Evolutionary conservation across 306 rosid species (phyloP).

Genomic region (Vigna reflexopilosa): DNA sequence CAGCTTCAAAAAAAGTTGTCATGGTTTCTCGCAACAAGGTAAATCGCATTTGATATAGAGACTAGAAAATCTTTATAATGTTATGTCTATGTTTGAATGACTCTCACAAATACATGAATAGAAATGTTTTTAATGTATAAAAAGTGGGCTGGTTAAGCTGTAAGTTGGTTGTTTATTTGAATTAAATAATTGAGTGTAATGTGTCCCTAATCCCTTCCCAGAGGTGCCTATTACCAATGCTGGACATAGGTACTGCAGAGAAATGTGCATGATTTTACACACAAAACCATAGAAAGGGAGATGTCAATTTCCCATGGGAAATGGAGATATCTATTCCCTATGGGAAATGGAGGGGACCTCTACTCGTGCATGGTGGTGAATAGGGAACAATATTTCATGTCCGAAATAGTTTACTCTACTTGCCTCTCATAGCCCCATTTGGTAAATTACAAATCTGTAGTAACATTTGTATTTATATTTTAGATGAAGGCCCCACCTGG

Average conservation of each 20-base stretch:
- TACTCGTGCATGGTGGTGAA: not conserved
- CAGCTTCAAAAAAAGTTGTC: constrained; percentile 65
- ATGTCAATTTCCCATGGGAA: not conserved
- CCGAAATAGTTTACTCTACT: constrained; percentile 25
- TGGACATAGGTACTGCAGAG: not conserved
- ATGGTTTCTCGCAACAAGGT: constrained; percentile 69
- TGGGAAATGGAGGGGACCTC: not conserved
- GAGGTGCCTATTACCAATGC: not conserved
- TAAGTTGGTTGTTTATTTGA: not conserved
- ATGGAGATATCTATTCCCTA: not conserved
- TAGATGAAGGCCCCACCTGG: constrained; percentile 61
- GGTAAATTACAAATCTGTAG: not conserved
- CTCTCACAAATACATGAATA: constrained; percentile 33
- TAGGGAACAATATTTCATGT: not conserved
- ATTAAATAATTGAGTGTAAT: not conserved
- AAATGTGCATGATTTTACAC: not conserved
- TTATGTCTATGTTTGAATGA: not conserved
- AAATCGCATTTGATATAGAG: constrained; percentile 39
- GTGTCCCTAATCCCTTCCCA: constrained; percentile 8
- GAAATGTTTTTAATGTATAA: not conserved
- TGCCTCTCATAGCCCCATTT: constrained; percentile 5
- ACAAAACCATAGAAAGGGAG: not conserved
- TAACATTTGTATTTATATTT: constrained; percentile 37
- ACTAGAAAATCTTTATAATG: constrained; percentile 17
- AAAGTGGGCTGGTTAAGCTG: constrained; percentile 16